Evolutionary conservation across 257 asterid genomes (phyloP), one percentile per base, ranked within the genome.

Genomic region (Solanum dulcamara): DNA sequence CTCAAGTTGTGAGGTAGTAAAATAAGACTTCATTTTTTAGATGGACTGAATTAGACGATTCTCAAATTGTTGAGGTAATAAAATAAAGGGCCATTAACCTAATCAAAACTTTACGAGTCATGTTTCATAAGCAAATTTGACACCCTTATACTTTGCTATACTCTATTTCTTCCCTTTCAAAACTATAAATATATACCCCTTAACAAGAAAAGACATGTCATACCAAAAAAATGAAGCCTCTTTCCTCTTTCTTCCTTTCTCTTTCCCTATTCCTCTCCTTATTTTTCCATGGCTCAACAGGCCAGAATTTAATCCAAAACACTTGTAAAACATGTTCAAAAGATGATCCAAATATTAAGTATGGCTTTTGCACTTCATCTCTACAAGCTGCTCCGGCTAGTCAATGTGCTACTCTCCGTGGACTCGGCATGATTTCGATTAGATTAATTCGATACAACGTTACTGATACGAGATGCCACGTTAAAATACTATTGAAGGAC

Each of bases 321-420:
- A 88, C 91, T 5, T 97, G 99, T 94, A 87, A 72, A 88, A 30
- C 81, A 12, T 80, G 44, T 15, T 82, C 95, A 0, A 84, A 85
- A 6, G 85, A 10, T 50, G 89, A 92, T 55, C 93, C 98, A 4
- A 96, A 93, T 93, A 90, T 97, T 84, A 57, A 90, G 77, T 89
- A 67, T 89, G 77, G 6, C 33, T 94, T 94, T 91, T 97, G 99
- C 92, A 62, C 80, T 1, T 85, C 94, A 0, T 93, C 98, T 14
- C 90, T 97, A 1, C 95, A 90, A 62, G 93, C 96, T 0, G 97
- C 98, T 26, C 95, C 97, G 0, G 96, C 94, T 20, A 91, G 94
- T 91, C 89, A 57, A 1, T 92, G 94, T 88, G 98, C 98, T 35
- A 18, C 86, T 22, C 86, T 92, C 2, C 89, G 62, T 0, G 98